These are phyloP conservation scores for Aspergillus fumigatiaffinis DNA, from an alignment of 2,329 filamentous ascomycete genomes.

Conservation along the genomic window DNA sequence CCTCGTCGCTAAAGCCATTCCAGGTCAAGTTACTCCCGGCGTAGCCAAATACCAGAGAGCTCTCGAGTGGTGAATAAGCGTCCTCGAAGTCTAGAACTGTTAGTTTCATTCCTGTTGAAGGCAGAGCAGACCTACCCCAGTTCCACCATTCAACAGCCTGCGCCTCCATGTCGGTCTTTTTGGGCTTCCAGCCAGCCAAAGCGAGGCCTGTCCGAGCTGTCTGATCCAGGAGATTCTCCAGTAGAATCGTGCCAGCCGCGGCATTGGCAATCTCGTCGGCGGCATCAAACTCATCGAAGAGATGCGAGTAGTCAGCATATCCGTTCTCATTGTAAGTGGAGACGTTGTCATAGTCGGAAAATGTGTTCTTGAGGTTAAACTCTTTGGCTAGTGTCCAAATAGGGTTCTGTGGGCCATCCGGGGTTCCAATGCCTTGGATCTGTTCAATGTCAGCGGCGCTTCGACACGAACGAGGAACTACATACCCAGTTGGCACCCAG, in stretches of 20 bases:
- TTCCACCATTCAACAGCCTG: slow-evolving; percentile 61
- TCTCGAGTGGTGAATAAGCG: slow-evolving; percentile 53
- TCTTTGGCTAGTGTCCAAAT: slow-evolving; percentile 60
- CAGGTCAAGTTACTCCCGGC: slow-evolving; percentile 57
- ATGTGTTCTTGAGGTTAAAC: slow-evolving; percentile 52
- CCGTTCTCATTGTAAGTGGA: slow-evolving; percentile 59
- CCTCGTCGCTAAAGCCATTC: slow-evolving; percentile 58
- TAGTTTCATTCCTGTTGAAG: not conserved
- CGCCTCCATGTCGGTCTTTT: slow-evolving; percentile 48
- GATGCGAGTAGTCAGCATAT: slow-evolving; percentile 45
- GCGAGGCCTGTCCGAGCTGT: slow-evolving; percentile 55
- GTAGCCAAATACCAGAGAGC: slow-evolving; percentile 53
- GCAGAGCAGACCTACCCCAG: slow-evolving; percentile 26
- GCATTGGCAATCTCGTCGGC: slow-evolving; percentile 45
- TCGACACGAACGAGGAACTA: not conserved
- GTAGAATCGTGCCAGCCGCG: slow-evolving; percentile 54
- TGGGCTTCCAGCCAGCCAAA: slow-evolving; percentile 59
- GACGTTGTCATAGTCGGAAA: slow-evolving; percentile 57
- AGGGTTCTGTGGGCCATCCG: slow-evolving; percentile 46
- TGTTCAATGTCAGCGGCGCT: slow-evolving; percentile 9
- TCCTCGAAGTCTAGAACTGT: slow-evolving; percentile 52
- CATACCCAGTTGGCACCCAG: slow-evolving; percentile 63
- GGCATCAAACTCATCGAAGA: slow-evolving; percentile 50
- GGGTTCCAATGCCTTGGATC: slow-evolving; percentile 41
- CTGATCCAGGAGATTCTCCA: slow-evolving; percentile 58